These are phyloP conservation scores for Hyaloperonospora arabidopsidis DNA, from an alignment of 352 stramenopile genomes.

Conservation along the genomic window DNA sequence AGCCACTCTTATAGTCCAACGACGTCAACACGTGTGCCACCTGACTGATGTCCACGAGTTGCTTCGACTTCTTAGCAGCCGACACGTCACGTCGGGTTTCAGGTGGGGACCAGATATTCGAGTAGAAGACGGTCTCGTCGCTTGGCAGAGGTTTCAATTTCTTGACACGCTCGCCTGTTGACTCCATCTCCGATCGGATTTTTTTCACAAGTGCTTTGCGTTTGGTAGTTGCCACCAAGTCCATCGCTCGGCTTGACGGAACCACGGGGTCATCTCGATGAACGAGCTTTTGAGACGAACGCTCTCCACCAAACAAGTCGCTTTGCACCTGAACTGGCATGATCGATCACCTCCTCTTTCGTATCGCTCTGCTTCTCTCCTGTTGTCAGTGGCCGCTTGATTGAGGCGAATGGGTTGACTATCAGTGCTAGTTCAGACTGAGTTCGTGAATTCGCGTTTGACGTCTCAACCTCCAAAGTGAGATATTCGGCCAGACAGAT, in stretches of 20 bases:
- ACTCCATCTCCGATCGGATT: conserved; percentile 29
- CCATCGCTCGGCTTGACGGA: conserved; percentile 19
- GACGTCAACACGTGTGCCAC: conserved; percentile 68
- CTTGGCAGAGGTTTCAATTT: conserved; percentile 30
- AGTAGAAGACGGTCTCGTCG: conserved; percentile 76
- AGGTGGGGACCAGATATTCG: conserved; percentile 61
- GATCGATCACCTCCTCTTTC: conserved; percentile 5
- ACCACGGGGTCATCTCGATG: conserved; percentile 22
- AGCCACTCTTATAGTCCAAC: conserved; percentile 65
- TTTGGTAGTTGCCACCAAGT: conserved; percentile 13
- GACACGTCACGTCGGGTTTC: conserved; percentile 14
- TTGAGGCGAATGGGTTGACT: conserved; percentile 10
- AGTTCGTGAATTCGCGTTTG: neutral
- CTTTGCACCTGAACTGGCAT: conserved; percentile 28
- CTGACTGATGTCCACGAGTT: conserved; percentile 72
- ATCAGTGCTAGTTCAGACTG: conserved; percentile 3
- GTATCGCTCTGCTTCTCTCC: conserved; percentile 15
- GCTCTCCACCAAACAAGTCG: conserved; percentile 28
- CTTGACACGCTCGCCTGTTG: conserved; percentile 34
- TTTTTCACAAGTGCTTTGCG: conserved; percentile 58
- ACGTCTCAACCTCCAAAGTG: too few relatives aligned
- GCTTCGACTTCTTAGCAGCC: conserved; percentile 20
- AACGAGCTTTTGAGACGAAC: conserved; percentile 9
- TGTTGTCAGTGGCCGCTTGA: conserved; percentile 13
- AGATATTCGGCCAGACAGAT: conserved; percentile 21